phyloP scores from a whole-genome alignment of 495 filamentous ascomycete genomes.

The Annulohypoxylon nitens region DNA sequence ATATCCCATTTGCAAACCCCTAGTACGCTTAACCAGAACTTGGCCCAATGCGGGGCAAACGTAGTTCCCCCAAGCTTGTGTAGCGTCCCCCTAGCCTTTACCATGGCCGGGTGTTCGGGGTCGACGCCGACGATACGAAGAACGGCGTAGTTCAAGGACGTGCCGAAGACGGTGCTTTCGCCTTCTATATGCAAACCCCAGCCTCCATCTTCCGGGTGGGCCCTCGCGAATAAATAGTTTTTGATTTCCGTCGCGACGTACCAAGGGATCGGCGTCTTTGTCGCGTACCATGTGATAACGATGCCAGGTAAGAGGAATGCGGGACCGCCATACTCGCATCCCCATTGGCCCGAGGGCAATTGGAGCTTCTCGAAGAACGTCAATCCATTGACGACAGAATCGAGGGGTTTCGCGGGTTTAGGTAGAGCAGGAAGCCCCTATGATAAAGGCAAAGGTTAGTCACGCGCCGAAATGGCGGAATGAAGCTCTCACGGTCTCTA shows the following conservation, averaged over 20 bases:
- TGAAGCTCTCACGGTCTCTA: conserved; percentile 64
- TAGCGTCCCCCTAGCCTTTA: conserved; percentile 85
- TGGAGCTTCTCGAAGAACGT: conserved; percentile 92
- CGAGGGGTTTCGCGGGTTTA: conserved; percentile 76
- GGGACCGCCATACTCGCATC: conserved; percentile 92
- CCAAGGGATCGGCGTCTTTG: conserved; percentile 86
- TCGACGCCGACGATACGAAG: conserved; percentile 89
- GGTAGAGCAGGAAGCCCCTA: conserved; percentile 81
- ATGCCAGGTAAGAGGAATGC: conserved; percentile 89
- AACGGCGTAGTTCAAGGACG: conserved; percentile 87
- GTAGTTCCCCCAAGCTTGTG: conserved; percentile 89
- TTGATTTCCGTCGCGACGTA: conserved; percentile 89
- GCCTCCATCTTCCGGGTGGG: conserved; percentile 89
- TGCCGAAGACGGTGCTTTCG: conserved; percentile 93
- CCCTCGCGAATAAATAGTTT: conserved; percentile 90
- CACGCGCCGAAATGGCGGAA: conserved; percentile 54
- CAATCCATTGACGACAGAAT: conserved; percentile 84
- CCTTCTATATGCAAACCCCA: conserved; percentile 98
- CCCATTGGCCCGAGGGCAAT: conserved; percentile 91
- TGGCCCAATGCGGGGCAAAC: conserved; percentile 92
- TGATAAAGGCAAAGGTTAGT: conserved; percentile 13
- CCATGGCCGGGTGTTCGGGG: conserved; percentile 85
- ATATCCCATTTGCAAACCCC: conserved; percentile 90
- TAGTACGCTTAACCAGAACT: conserved; percentile 89
- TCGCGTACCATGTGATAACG: conserved; percentile 90